A percentile compares a stretch with the other conserved stretches of the same genome.
Conservation (phyloP, 129 eudicot genomes). For the Flaveria ramosissima region DNA sequence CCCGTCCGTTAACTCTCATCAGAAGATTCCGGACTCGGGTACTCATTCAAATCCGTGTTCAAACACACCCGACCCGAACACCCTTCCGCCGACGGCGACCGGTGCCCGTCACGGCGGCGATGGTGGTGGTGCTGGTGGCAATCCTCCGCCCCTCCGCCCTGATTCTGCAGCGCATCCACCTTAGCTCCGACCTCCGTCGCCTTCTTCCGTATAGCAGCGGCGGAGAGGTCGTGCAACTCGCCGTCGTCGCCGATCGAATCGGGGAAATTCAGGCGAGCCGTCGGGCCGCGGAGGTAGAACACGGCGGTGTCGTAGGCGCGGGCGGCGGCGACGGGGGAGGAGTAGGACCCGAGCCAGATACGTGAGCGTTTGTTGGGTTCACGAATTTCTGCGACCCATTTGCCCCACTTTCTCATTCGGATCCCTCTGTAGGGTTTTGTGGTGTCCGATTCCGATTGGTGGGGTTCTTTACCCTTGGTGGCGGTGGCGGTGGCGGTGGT, state of each 20-base stretch:
- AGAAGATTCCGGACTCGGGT: conserved; percentile 10
- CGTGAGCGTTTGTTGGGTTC: conserved; percentile 11
- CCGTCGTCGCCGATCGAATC: background rate
- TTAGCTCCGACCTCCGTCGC: conserved; percentile 2
- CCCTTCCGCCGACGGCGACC: background rate
- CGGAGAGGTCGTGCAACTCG: background rate
- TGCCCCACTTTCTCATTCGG: conserved; percentile 10
- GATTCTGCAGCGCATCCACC: background rate
- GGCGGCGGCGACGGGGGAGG: conserved; percentile 8
- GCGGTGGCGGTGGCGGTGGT: background rate
- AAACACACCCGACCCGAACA: conserved; percentile 9
- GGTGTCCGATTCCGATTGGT: background rate
- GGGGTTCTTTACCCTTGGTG: background rate
- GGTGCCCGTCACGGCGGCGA: background rate
- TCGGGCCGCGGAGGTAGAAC: conserved; percentile 13
- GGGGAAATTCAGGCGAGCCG: background rate
- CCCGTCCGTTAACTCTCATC: background rate
- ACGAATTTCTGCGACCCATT: conserved; percentile 4
- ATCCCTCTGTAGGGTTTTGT: conserved; percentile 4
- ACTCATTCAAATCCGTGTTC: conserved; percentile 4
- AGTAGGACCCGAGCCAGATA: conserved; percentile 14
- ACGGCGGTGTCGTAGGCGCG: conserved; percentile 15
- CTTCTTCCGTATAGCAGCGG: background rate
- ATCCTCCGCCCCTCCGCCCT: background rate
- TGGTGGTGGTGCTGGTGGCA: too few species aligned